Percentiles rank a stretch among this genome's conserved stretches.
Conservation (phyloP, 192 early-diverging fungal genomes). For the Coemansia sp. region DNA sequence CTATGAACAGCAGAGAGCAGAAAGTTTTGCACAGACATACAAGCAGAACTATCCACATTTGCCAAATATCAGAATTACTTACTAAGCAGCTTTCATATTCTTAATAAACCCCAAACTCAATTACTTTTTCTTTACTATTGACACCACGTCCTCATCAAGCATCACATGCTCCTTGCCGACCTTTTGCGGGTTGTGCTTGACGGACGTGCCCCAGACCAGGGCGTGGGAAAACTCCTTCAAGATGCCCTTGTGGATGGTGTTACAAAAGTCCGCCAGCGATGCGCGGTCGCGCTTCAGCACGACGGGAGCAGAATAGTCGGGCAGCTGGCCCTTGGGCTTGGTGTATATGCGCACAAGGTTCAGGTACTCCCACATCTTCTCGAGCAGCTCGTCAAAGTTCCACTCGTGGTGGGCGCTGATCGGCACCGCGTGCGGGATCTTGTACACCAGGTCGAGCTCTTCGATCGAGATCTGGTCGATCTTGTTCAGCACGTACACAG, state of each 20-base stretch:
- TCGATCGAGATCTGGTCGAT: slow-evolving; percentile 97
- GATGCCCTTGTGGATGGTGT: slow-evolving; percentile 93
- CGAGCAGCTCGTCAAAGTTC: slow-evolving; percentile 98
- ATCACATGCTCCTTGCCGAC: slow-evolving; percentile 92
- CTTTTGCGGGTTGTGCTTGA: slow-evolving; percentile 98
- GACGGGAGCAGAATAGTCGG: slow-evolving; percentile 92
- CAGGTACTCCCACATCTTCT: slow-evolving; percentile 75
- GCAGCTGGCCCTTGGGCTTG: slow-evolving; percentile 92
- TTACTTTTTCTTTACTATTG: slow-evolving; percentile 69
- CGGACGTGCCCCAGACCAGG: slow-evolving; percentile 92
- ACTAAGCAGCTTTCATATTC: not conserved
- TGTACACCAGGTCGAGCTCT: slow-evolving; percentile 94
- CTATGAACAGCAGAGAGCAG: too few species aligned
- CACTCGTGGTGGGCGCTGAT: slow-evolving; percentile 77
- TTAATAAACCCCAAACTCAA: too few species aligned
- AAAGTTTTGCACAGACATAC: too few species aligned
- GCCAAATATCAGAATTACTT: too few species aligned
- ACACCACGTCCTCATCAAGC: slow-evolving; percentile 96
- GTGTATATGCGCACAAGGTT: slow-evolving; percentile 83
- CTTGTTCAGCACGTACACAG: slow-evolving; percentile 97
- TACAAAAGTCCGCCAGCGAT: slow-evolving; percentile 90
- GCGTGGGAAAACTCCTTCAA: slow-evolving; percentile 90
- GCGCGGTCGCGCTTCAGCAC: slow-evolving; percentile 72
- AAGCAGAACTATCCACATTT: too few species aligned
- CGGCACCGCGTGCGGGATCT: slow-evolving; percentile 92